A percentile compares a stretch with the other conserved stretches of the same genome.
phyloP scores from a whole-genome alignment of 805 yeast genomes.

The Myxozyma sirexii region DNA sequence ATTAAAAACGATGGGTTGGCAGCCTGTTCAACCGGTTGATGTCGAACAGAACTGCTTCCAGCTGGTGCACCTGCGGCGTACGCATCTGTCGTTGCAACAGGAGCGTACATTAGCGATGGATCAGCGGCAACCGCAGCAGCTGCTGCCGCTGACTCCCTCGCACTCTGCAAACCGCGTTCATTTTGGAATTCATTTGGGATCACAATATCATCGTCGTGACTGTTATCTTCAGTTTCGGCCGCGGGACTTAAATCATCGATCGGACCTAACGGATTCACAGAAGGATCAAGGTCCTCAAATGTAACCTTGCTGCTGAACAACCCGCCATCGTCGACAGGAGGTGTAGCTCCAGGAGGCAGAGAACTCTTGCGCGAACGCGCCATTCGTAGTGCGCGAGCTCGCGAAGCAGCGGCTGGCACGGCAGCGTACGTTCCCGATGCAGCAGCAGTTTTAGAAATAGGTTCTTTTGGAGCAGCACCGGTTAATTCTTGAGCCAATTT shows the following conservation, averaged over 20 bases:
- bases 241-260: conserved; percentile 52
- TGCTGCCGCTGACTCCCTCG: conserved; percentile 28
- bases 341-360: conserved; percentile 14
- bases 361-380: conserved; percentile 30
- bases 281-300: conserved; percentile 24
- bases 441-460: not conserved
- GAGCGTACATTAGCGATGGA: conserved; percentile 17
- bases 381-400: conserved; percentile 32
- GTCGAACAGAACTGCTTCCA: conserved; percentile 7
- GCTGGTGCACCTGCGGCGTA: conserved; percentile 16
- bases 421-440: conserved; percentile 18
- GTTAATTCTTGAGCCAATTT: conserved; percentile 8
- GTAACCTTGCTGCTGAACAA: conserved; percentile 12
- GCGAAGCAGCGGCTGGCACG: conserved; percentile 28
- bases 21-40: conserved; percentile 28
- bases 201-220: not conserved
- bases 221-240: conserved; percentile 65
- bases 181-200: conserved; percentile 22
- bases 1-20: conserved; percentile 53
- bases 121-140: conserved; percentile 31
- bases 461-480: conserved; percentile 8
- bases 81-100: conserved; percentile 4
- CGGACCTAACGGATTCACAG: conserved; percentile 30
- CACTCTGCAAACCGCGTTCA: conserved; percentile 27
- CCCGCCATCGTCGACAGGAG: conserved; percentile 4